Evolutionary conservation across 1,284 basidiomycete species (phyloP), one percentile per base, ranked within the genome.

Genomic region (Moniliophthora roreri): DNA sequence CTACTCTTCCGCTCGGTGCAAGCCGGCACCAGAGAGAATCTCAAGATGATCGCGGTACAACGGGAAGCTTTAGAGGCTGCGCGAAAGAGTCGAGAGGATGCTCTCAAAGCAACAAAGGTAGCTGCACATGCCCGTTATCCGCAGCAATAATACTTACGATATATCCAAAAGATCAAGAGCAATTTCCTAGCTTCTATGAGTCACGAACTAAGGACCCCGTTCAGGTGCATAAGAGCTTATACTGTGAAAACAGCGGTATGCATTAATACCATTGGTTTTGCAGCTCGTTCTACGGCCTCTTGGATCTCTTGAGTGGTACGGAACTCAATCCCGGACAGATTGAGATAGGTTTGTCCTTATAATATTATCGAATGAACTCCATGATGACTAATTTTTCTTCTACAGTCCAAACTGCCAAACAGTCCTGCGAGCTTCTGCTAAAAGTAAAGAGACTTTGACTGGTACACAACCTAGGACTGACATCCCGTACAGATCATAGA

Each of bases 161-260:
- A 10, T 23, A n/a, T 11, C 36, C 49, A 11, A 35, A 59, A 86
- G 82, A 86, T 84, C 63, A 87, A 87, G 67, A 85, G 84, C 62
- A 87, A 87, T 60, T 88, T 88, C 62, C 66, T 88, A 55, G 85
- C 85, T 7, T 87, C 84, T 7, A 88, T 88, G 85, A 85, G 82
- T 58, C 85, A 87, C 56, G 85, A 88, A 63, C 67, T 88, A 51
- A 73, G 85, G 45, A 87, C 85, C 1, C 85, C 85, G 1, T 88
- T 88, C 66, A 85, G 82, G 82, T 82, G 59, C n/a, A 58, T 32
- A 26, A n/a, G 13, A 18, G 46, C 23, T 4, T 23, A 47, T 16
- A 16, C 6, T 46, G 5, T 46, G 20, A 39, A 35, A 15, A 38
- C 16, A 39, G 7, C 26, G 21, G 10, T 24, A 54, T 16, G 47